Percentiles rank a stretch among this genome's conserved stretches.
phyloP scores from a whole-genome alignment of 305 asterid species.

The Solanum chacoense region DNA sequence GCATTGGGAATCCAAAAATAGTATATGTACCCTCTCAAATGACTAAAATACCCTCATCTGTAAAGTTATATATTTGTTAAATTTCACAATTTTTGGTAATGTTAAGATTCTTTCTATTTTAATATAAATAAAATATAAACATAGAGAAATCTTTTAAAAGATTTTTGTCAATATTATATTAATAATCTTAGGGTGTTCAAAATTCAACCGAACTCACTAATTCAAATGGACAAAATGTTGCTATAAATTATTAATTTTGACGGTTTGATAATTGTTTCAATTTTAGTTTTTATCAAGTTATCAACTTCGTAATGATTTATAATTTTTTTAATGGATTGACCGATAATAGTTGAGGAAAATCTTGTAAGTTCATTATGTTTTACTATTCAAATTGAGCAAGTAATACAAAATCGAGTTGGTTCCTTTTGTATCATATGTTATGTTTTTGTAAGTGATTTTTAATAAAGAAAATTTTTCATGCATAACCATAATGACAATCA shows the following conservation, averaged over 20 bases:
- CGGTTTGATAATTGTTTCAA: background rate
- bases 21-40: background rate
- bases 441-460: background rate
- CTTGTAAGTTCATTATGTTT: background rate
- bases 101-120: background rate
- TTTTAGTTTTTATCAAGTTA: background rate
- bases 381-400: background rate
- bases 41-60: background rate
- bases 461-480: background rate
- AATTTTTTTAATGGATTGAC: background rate
- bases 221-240: background rate
- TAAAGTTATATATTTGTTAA: background rate
- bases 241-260: background rate
- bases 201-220: background rate
- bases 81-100: background rate
- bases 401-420: background rate
- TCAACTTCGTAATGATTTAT: background rate
- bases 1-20: conserved; percentile 14
- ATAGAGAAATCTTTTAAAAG: background rate
- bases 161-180: background rate
- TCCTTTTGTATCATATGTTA: background rate
- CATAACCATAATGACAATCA: background rate
- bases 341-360: background rate
- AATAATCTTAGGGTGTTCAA: background rate
- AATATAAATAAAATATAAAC: background rate